Conservation (phyloP, 1,139 yeast genomes). For the Suhomyces yuchorum region DNA sequence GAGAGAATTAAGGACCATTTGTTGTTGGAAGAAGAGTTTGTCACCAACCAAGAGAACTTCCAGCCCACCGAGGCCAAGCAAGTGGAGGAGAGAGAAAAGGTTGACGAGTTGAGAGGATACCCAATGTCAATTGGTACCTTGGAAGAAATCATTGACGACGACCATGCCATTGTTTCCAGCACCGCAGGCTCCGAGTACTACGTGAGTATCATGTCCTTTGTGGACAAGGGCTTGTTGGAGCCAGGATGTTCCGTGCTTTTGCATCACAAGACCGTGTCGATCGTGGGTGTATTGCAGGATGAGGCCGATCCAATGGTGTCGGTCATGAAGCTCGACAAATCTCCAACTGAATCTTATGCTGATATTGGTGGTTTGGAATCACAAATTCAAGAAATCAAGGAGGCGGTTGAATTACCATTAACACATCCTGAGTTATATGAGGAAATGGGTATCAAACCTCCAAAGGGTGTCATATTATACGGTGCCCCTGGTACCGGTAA, state of each 20-base stretch:
- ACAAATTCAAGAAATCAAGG: constrained; percentile 97
- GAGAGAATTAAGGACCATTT: constrained; percentile 97
- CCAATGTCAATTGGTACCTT: constrained; percentile 97
- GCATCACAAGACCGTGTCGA: constrained; percentile 93
- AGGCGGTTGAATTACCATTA: constrained; percentile 94
- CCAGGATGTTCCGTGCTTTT: constrained; percentile 97
- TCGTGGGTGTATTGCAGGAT: constrained; percentile 94
- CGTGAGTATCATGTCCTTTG: constrained; percentile 95
- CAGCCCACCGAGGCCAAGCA: constrained; percentile 97
- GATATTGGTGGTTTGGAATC: constrained; percentile 97
- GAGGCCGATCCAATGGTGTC: constrained; percentile 98
- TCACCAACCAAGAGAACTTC: constrained; percentile 89
- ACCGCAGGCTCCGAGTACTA: constrained; percentile 97
- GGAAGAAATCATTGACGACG: constrained; percentile 97
- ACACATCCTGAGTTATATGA: constrained; percentile 98
- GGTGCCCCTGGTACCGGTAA: constrained; percentile 99
- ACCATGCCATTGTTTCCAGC: constrained; percentile 96
- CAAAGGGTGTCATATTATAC: constrained; percentile 96
- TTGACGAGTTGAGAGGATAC: constrained; percentile 93
- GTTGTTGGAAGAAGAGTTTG: constrained; percentile 93
- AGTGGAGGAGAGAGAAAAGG: constrained; percentile 92
- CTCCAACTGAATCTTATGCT: constrained; percentile 95
- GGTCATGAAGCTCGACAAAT: constrained; percentile 95
- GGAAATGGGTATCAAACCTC: constrained; percentile 99
- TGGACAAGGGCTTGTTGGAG: constrained; percentile 91